Evolutionary conservation across 495 filamentous ascomycete species (phyloP).

Genomic region (Penicillium ucsense): DNA sequence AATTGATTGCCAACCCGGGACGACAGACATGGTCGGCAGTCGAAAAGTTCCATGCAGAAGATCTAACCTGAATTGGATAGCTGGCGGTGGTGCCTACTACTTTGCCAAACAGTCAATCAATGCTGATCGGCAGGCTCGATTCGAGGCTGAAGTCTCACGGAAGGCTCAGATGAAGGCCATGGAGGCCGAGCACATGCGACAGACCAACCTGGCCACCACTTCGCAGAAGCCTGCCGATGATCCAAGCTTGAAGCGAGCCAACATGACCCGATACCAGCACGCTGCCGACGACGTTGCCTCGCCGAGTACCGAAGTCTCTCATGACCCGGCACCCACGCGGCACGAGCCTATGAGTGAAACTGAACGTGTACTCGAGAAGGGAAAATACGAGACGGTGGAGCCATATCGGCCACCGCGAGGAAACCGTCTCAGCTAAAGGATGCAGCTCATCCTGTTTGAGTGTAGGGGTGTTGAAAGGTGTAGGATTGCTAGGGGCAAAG

Average conservation of each 20-base stretch:
- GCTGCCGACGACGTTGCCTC: constrained; percentile 51
- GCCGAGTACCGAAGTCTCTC: constrained; percentile 68
- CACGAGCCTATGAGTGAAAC: constrained; percentile 69
- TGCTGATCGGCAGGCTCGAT: constrained; percentile 64
- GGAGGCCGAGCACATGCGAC: constrained; percentile 42
- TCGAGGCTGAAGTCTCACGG: constrained; percentile 55
- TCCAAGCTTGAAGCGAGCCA: constrained; percentile 26
- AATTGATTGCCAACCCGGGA: not conserved
- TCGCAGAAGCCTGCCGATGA: constrained; percentile 8
- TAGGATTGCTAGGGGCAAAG: too few relatives aligned
- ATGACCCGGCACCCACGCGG: constrained; percentile 78
- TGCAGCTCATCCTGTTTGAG: not conserved
- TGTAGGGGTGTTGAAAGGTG: too few relatives aligned
- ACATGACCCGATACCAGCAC: constrained; percentile 26
- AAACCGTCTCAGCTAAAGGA: constrained; percentile 63
- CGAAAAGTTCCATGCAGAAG: too few relatives aligned
- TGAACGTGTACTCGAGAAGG: constrained; percentile 63
- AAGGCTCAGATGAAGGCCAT: constrained; percentile 51
- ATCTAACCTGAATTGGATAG: constrained; percentile 24
- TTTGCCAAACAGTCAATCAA: constrained; percentile 94
- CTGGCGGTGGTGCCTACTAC: constrained; percentile 88
- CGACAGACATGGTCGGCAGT: not conserved
- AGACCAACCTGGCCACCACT: constrained; percentile 7
- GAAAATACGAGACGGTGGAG: constrained; percentile 76
- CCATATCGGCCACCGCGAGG: constrained; percentile 69